Evolutionary conservation across 805 yeast species (phyloP).

Genomic region (Teunomyces atbi): DNA sequence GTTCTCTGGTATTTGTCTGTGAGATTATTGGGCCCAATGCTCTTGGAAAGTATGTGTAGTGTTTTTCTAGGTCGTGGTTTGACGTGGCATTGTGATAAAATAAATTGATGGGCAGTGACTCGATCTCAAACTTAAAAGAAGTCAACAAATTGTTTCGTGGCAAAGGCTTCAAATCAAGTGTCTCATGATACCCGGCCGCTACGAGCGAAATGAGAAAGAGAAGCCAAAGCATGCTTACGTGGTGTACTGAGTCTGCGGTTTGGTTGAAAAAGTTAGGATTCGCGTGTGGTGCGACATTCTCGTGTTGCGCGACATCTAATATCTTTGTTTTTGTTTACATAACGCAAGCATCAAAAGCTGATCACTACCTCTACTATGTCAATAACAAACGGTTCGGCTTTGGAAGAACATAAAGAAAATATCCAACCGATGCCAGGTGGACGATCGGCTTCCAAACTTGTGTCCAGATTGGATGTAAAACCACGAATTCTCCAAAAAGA

Average conservation of each 20-base stretch:
- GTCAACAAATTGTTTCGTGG: conserved; percentile 69
- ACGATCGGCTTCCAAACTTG: conserved; percentile 58
- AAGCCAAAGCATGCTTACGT: conserved; percentile 2
- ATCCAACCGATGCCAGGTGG: conserved; percentile 67
- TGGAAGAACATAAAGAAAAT: conserved; percentile 67
- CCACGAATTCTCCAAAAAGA: conserved; percentile 26
- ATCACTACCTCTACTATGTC: neutral
- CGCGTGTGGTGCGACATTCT: too few species aligned
- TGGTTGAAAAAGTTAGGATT: conserved; percentile 2
- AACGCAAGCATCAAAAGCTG: neutral
- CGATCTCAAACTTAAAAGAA: conserved; percentile 65
- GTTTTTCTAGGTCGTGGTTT: conserved; percentile 18
- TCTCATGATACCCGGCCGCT: conserved; percentile 49
- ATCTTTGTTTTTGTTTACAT: conserved; percentile 1
- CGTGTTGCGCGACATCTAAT: conserved; percentile 1
- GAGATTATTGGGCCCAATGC: conserved; percentile 75
- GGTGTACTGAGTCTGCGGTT: neutral
- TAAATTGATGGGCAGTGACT: conserved; percentile 45
- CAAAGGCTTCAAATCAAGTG: conserved; percentile 62
- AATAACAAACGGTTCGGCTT: conserved; percentile 1
- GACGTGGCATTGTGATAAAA: conserved; percentile 18
- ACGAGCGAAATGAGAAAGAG: conserved; percentile 1
- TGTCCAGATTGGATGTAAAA: conserved; percentile 21
- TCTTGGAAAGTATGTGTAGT: conserved; percentile 74
- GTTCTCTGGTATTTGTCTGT: conserved; percentile 63